Conservation (phyloP, 2,329 filamentous ascomycete genomes). For the Exophiala alcalophila region DNA sequence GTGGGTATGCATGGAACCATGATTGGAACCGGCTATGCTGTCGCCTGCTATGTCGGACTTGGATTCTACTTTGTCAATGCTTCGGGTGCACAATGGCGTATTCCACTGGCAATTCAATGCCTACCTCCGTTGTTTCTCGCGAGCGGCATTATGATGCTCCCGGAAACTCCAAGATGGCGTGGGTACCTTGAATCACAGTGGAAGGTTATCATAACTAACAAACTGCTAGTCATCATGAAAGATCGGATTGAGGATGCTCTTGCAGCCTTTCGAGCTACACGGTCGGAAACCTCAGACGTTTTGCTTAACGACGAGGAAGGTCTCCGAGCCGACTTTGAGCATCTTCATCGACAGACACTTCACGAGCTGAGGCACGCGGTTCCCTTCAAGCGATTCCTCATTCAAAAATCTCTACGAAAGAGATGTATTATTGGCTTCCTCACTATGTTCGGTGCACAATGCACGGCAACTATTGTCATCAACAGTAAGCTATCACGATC, state of each 20-base stretch:
- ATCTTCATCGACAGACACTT: slow-evolving; percentile 1
- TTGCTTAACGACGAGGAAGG: slow-evolving; percentile 1
- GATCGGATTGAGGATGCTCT: slow-evolving; percentile 1
- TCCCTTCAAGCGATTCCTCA: slow-evolving; percentile 9
- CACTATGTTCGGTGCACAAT: slow-evolving; percentile 6
- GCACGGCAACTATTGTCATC: slow-evolving; percentile 8
- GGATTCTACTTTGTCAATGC: slow-evolving; percentile 12
- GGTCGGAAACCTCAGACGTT: background rate
- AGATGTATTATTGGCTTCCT: slow-evolving; percentile 4
- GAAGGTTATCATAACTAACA: background rate
- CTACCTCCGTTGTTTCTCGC: slow-evolving; percentile 30
- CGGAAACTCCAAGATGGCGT: slow-evolving; percentile 32
- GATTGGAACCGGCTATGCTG: slow-evolving; percentile 9
- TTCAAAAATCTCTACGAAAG: slow-evolving; percentile 12
- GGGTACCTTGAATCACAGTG: background rate
- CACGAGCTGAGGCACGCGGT: slow-evolving; percentile 5
- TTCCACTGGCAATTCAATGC: slow-evolving; percentile 14
- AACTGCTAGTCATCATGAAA: background rate
- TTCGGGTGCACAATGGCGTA: slow-evolving; percentile 12
- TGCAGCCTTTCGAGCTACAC: background rate
- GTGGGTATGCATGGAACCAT: slow-evolving; percentile 14
- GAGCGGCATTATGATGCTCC: slow-evolving; percentile 40
- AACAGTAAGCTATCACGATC: background rate
- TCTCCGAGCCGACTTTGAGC: slow-evolving; percentile 2
- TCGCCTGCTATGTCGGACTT: slow-evolving; percentile 17